Base-by-base conservation (phyloP, 352 stramenopile genomes). In the Phytopythium kandeliae region DNA sequence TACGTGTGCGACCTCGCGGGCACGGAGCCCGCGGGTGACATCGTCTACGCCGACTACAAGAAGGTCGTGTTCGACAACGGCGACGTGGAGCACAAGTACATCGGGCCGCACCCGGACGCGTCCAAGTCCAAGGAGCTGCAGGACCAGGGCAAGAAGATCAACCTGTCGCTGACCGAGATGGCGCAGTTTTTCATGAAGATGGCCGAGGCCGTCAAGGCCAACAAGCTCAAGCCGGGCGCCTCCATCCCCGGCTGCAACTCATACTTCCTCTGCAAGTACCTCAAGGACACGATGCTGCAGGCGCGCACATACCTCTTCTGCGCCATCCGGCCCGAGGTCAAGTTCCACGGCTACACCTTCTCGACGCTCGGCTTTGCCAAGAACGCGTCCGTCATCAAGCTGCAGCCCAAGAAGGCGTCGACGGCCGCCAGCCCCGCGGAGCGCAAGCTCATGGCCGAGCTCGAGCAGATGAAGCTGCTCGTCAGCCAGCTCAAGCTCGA, bases 181-280 rank as follows among this genome's bases (percentile, higher is more conserved):
- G 83, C 91, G 15, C 90, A 97, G 62, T 98, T 98, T 63, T 98
- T 98, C 71, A 97, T 97, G 87, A 98, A 98, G 60, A 98, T 98
- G 91, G 91, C 92, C 24, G 92, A 97, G 47, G 88, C 89, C 41
- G 83, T 97, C 40, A 93, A 96, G 37, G 85, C 89, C 48, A 97
- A 98, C 71, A 97, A 96, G 48, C 84, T 98, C 41, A 97, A 97
- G 63, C 87, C 91, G 0, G 91, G 92, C 22, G 84, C 84, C 56
- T 95, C 80, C 4, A 97, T 98, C 46, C 92, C 92, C 0, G 92
- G 92, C 1, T 97, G 91, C 60, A 97, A 97, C 54, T 96, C 86
- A 24, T 97, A 97, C 55, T 98, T 97, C 63, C 60, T 98, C 31
- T 97, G 91, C 69, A 98, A 98, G 60, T 98, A 97, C 69, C 81